phyloP scores from a whole-genome alignment of 78 protist species.

The Dictyostelium capitatum region DNA sequence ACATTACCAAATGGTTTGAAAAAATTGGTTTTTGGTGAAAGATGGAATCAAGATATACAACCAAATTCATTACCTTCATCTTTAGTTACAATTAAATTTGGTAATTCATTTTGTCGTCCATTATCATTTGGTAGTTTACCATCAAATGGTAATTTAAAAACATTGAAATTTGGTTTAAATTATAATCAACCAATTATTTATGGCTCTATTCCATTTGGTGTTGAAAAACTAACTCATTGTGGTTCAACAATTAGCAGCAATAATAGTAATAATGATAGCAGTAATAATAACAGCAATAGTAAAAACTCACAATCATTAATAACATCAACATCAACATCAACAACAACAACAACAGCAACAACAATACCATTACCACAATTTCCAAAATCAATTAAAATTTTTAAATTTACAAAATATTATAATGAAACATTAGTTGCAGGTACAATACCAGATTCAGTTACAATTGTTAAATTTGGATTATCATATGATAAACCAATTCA shows the following conservation, averaged over 20 bases:
- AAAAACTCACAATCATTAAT: neutral
- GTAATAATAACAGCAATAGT: neutral
- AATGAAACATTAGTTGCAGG: neutral
- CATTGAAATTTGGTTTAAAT: slow-evolving; percentile 16
- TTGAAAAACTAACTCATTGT: neutral
- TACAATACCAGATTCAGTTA: neutral
- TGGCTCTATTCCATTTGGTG: slow-evolving; percentile 8
- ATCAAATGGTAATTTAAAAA: neutral
- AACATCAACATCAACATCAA: neutral
- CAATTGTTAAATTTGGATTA: neutral
- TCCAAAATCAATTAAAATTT: neutral
- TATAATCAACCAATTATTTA: slow-evolving; percentile 25
- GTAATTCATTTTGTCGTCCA: neutral
- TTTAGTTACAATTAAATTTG: neutral
- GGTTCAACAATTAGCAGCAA: neutral
- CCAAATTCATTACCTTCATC: neutral
- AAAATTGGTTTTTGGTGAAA: neutral
- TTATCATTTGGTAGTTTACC: neutral
- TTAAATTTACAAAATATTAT: neutral
- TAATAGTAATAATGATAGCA: neutral
- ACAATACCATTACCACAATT: neutral
- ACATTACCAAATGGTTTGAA: neutral
- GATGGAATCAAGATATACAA: neutral
- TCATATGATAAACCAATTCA: neutral
- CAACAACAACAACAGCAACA: neutral